phyloP scores from a whole-genome alignment of 371 early-diverging fungal species.

The Mortierella sp. region DNA sequence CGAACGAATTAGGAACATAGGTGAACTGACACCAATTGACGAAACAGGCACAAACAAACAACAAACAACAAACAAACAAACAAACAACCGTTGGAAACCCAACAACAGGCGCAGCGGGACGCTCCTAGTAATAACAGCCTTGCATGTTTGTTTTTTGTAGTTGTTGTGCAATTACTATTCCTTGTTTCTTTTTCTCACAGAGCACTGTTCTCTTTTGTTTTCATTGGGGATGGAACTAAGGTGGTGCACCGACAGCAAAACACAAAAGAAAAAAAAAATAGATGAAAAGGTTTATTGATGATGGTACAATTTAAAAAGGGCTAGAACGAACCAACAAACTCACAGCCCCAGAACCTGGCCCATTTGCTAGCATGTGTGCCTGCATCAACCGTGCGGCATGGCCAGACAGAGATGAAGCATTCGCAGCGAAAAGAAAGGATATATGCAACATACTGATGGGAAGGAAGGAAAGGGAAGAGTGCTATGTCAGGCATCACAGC shows the following conservation, averaged over 20 bases:
- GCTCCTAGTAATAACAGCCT: background rate
- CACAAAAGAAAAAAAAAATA: background rate
- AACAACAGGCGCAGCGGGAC: background rate
- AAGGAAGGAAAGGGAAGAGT: background rate
- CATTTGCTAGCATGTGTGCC: background rate
- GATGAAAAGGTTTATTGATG: background rate
- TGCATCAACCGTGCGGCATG: background rate
- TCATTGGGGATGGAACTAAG: background rate
- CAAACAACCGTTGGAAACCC: too few relatives aligned
- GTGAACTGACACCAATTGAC: background rate
- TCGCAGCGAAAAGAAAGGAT: background rate
- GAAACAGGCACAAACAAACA: background rate
- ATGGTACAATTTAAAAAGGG: background rate
- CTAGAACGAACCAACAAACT: constrained; percentile 1
- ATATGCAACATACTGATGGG: background rate
- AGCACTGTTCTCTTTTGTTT: background rate
- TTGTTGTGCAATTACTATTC: background rate
- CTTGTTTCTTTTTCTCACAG: constrained; percentile 19
- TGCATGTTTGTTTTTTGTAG: background rate
- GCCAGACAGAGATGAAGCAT: background rate
- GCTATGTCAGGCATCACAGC: background rate
- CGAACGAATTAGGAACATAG: background rate
- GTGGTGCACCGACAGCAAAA: background rate
- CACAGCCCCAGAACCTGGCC: background rate
- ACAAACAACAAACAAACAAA: background rate